These are phyloP conservation scores for Phytophthora pisi DNA, from an alignment of 352 stramenopile species.

Conservation along the genomic window DNA sequence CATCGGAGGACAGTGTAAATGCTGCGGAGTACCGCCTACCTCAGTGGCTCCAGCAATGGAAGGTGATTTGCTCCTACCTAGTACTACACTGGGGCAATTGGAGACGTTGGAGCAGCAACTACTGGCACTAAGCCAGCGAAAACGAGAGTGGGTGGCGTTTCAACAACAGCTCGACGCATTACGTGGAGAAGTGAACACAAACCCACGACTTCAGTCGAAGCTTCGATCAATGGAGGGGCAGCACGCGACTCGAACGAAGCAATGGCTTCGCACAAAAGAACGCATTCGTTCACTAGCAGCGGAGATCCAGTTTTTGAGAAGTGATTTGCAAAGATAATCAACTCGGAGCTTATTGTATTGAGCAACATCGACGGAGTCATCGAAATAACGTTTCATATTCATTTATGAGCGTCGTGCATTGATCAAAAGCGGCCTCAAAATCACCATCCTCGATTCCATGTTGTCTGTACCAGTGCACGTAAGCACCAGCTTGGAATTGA, in stretches of 20 bases:
- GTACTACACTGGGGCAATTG: conserved; percentile 26
- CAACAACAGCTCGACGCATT: conserved; percentile 30
- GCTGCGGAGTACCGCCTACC: not conserved
- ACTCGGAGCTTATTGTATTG: not conserved
- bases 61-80: conserved; percentile 3
- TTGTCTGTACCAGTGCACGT: conserved; percentile 71
- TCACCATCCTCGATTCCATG: conserved; percentile 58
- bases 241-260: conserved; percentile 17
- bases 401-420: conserved; percentile 41
- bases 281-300: conserved; percentile 26
- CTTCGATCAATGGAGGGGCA: conserved; percentile 31
- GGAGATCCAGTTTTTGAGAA: conserved; percentile 36
- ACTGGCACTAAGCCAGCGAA: conserved; percentile 26
- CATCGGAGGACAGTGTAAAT: not conserved
- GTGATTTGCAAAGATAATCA: conserved; percentile 21
- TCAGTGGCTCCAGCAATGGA: not conserved
- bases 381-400: conserved; percentile 48
- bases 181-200: conserved; percentile 15
- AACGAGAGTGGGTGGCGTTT: conserved; percentile 40
- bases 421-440: conserved; percentile 53
- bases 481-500: conserved; percentile 53
- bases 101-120: conserved; percentile 39
- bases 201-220: conserved; percentile 15
- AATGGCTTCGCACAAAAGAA: conserved; percentile 37
- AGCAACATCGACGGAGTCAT: conserved; percentile 10